These are phyloP conservation scores for Nakaseomyces bracarensis DNA, from an alignment of 1,139 yeast species.

Conservation along the genomic window DNA sequence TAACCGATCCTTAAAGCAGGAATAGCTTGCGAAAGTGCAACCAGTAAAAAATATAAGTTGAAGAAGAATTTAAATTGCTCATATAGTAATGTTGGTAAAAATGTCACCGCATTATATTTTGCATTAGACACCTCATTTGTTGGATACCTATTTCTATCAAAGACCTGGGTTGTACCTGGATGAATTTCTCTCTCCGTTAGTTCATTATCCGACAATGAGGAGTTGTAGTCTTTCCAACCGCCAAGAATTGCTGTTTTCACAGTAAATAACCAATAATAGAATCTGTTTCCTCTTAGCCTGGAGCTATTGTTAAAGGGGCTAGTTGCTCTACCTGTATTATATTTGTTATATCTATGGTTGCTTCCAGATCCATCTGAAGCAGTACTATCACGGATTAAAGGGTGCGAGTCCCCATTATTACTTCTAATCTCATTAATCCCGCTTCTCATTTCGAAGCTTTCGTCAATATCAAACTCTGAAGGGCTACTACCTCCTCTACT, in stretches of 20 bases:
- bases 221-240: slow-evolving; percentile 6
- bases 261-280: not conserved
- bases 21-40: slow-evolving; percentile 89
- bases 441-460: slow-evolving; percentile 27
- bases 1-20: slow-evolving; percentile 91
- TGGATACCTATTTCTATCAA: slow-evolving; percentile 41
- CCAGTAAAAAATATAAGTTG: slow-evolving; percentile 82
- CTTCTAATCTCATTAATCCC: not conserved
- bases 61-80: slow-evolving; percentile 97
- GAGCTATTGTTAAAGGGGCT: not conserved
- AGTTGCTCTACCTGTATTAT: not conserved
- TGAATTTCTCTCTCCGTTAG: slow-evolving; percentile 36
- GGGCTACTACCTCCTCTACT: slow-evolving; percentile 8
- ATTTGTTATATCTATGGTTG: not conserved
- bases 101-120: slow-evolving; percentile 81
- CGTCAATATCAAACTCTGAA: slow-evolving; percentile 14
- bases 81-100: slow-evolving; percentile 78
- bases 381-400: slow-evolving; percentile 19
- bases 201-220: slow-evolving; percentile 28
- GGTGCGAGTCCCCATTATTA: slow-evolving; percentile 16
- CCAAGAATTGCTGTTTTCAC: slow-evolving; percentile 1
- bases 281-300: not conserved
- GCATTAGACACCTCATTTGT: slow-evolving; percentile 89
- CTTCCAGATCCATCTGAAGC: not conserved
- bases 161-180: slow-evolving; percentile 35